Base-by-base conservation (phyloP, 495 filamentous ascomycete species). In the Penicillium coffeae region DNA sequence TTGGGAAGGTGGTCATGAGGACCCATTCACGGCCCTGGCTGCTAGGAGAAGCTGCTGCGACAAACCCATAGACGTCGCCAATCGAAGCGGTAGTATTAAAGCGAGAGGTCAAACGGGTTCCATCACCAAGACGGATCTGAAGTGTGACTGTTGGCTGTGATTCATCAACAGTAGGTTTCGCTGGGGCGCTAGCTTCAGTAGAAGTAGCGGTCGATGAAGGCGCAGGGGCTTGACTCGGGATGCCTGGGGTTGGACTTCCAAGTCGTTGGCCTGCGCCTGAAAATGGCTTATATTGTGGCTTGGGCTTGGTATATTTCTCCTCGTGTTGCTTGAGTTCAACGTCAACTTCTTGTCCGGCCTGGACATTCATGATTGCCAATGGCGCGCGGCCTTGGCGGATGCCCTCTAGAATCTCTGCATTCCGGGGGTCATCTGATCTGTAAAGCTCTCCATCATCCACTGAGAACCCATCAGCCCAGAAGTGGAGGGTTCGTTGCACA, bases 71-170 rank as follows among this genome's bases (percentile, higher is more conserved):
- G 20, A 98, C 84, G 56, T 96, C 89, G 20, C 87, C 89, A 47
- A 98, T 80, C 0, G 91, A 97, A 54, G 95, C 88, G 1, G 78
- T 86, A 2, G 88, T 87, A 69, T 97, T 98, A 75, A 98, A 98
- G 20, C 91, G 82, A 22, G 87, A 89, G 1, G 83, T 82, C 8
- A 98, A 68, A 21, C 90, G 81, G 2, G 90, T 89, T 8, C 93
- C 93, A 60, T 98, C 89, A 1, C 87, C 89, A 27, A 98, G 80
- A 50, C 93, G 88, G 45, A 97, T 86, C 60, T 95, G 89, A 35
- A 98, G 70, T 43, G 80, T 87, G 7, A 96, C 58, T 0, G 74
- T 82, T 6, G 94, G 93, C 60, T 86, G 81, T 8, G 87, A 86
- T 42, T 85, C 75, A 61, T 98, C 85, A 25, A 94, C 69, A 20